A percentile compares a stretch with the other conserved stretches of the same genome.
Evolutionary conservation across 352 stramenopile genomes (phyloP).

Genomic region (Phytophthora sp.): DNA sequence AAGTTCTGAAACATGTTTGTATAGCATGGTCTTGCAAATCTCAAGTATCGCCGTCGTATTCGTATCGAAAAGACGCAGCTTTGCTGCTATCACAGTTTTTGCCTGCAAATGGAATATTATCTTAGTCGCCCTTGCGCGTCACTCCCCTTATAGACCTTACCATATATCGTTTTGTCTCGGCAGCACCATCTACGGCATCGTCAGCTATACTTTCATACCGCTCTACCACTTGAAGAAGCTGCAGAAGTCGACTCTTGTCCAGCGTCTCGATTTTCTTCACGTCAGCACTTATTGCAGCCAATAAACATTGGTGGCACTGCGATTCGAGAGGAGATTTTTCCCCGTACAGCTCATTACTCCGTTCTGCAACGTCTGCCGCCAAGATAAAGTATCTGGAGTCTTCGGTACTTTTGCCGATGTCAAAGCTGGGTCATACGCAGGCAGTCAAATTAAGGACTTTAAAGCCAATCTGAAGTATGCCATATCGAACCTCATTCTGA

Average conservation of each 20-base stretch:
- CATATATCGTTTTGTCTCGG: conserved; percentile 38
- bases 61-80: conserved; percentile 65
- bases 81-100: conserved; percentile 56
- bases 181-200: conserved; percentile 11
- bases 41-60: conserved; percentile 57
- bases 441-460: background rate
- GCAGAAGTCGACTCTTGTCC: conserved; percentile 35
- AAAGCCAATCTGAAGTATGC: background rate
- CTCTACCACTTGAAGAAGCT: conserved; percentile 51
- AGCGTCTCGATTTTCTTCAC: conserved; percentile 64
- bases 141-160: too few species aligned
- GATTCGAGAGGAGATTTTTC: conserved; percentile 41
- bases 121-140: background rate
- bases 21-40: conserved; percentile 53
- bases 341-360: conserved; percentile 45
- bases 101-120: conserved; percentile 30
- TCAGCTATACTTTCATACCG: conserved; percentile 35
- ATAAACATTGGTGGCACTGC: conserved; percentile 49
- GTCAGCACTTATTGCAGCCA: conserved; percentile 61
- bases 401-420: conserved; percentile 66
- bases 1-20: conserved; percentile 39
- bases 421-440: conserved; percentile 48
- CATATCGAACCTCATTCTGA: conserved; percentile 62
- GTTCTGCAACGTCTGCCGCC: conserved; percentile 61
- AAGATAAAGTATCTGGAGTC: conserved; percentile 57